Evolutionary conservation across 176 grass and related monocot species (phyloP), one percentile per base, ranked within the genome.

Genomic region (Raddia guianensis): DNA sequence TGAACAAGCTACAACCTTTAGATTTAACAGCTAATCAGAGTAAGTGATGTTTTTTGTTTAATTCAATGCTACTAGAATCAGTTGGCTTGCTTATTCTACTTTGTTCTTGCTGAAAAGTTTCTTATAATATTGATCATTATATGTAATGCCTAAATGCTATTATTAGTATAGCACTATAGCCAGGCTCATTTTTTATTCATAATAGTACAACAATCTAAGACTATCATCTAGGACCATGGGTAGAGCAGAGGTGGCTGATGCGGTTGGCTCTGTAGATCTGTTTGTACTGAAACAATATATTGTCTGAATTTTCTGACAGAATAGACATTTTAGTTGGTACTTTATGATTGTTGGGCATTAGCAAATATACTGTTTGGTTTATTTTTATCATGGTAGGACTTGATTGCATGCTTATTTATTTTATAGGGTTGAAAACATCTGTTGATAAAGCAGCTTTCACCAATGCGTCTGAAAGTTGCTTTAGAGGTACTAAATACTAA

Each of bases 401-500:
- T 68, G 63, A 83, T 66, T 88, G 45, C 81, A 83, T 76, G 21
- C 43, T 67, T 53, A 16, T 86, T 49, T 72, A 12, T 80, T 70
- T 50, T 84, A 46, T 56, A 80, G 83, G 80, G 71, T 49, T 62
- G 12, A 75, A 67, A 14, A 49, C 43, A 21, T 58, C 76, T 44
- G 54, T 51, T 49, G 70, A 76, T 75, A 63, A 50, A 66, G 6
- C 55, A 51, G 72, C 74, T 77, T 18, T 45, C 56, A 58, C 43
- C 71, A 61, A 61, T 77, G 46, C 55, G 20, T 80, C 86, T 80
- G 42, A 73, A 80, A 73, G 19, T 86, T 5, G 13, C 49, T 49
- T n/a, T 70, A 69, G 74, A 89, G 83, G 86, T 92, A 89, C n/a
- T 11, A 69, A 83, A 13, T 76, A 89, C n/a, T 11, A 69, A 83